Evolutionary conservation across 331 rosid genomes (phyloP).

Genomic region (Rhamnella rubrinervis): DNA sequence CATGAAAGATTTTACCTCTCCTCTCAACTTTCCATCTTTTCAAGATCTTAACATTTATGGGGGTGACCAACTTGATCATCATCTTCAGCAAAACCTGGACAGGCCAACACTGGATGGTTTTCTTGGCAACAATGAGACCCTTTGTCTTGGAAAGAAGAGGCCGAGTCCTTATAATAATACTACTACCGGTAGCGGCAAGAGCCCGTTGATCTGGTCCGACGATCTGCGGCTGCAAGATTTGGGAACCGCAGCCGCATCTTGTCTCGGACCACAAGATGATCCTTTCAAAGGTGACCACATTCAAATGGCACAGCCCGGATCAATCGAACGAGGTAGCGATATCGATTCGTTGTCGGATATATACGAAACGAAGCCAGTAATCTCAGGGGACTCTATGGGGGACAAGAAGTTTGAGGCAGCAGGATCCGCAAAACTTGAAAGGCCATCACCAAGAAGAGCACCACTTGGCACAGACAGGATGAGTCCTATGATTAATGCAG

Average conservation of each 20-base stretch:
- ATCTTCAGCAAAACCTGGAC: slow-evolving; percentile 54
- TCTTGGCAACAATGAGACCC: slow-evolving; percentile 21
- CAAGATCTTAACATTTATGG: slow-evolving; percentile 88
- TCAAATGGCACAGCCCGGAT: slow-evolving; percentile 51
- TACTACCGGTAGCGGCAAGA: slow-evolving; percentile 56
- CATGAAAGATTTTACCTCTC: slow-evolving; percentile 68
- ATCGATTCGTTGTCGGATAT: slow-evolving; percentile 69
- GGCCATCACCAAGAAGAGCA: slow-evolving; percentile 76
- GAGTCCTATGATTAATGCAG: slow-evolving; percentile 68
- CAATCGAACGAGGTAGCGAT: slow-evolving; percentile 59
- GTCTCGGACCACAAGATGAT: slow-evolving; percentile 65
- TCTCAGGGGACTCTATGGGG: slow-evolving; percentile 39
- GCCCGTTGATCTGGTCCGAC: slow-evolving; percentile 86
- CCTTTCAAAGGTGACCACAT: slow-evolving; percentile 69
- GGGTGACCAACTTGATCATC: slow-evolving; percentile 66
- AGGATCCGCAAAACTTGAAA: slow-evolving; percentile 68
- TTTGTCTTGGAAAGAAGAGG: slow-evolving; percentile 75
- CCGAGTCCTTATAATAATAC: slow-evolving; percentile 42
- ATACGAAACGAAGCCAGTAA: slow-evolving; percentile 67
- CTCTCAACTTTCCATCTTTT: slow-evolving; percentile 71
- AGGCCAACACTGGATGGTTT: slow-evolving; percentile 63
- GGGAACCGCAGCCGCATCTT: slow-evolving; percentile 68
- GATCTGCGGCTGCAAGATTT: slow-evolving; percentile 86
- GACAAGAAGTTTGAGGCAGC: slow-evolving; percentile 62
- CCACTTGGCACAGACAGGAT: slow-evolving; percentile 56